These are phyloP conservation scores for Durusdinium trenchii DNA, from an alignment of 73 alveolate species.

Conservation along the genomic window DNA sequence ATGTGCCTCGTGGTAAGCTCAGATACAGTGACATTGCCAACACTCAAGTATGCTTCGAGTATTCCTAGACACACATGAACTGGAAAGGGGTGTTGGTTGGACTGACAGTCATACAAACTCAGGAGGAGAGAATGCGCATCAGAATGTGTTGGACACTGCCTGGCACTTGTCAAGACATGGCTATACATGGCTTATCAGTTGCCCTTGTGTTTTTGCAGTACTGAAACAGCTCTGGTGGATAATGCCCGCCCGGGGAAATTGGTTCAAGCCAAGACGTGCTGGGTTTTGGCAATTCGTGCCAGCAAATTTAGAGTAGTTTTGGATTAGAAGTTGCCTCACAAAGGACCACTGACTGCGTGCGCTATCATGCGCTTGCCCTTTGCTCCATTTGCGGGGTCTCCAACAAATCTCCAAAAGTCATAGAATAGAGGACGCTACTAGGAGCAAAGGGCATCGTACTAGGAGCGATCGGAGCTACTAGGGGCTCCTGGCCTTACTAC, in stretches of 20 bases:
- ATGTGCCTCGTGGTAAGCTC: background rate
- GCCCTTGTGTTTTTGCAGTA: background rate
- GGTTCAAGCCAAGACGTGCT: slow-evolving; percentile 53
- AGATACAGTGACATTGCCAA: no score
- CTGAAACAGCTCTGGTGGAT: background rate
- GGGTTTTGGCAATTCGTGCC: slow-evolving; percentile 54
- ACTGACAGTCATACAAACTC: background rate
- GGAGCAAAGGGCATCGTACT: no score
- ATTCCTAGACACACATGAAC: background rate
- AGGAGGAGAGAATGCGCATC: slow-evolving; percentile 32
- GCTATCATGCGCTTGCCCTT: background rate
- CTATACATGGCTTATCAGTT: background rate
- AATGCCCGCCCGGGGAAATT: background rate
- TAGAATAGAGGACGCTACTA: background rate
- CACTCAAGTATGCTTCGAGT: background rate
- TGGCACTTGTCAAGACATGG: background rate
- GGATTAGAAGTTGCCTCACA: slow-evolving; percentile 48
- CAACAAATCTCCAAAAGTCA: background rate
- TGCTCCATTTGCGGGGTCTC: background rate
- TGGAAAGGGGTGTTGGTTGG: background rate
- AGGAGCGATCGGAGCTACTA: no score
- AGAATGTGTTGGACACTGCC: background rate
- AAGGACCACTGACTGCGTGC: background rate
- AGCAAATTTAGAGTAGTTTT: background rate
- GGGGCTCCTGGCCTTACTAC: no score